Conservation (phyloP, 148 eudicot species). For the Beta vulgaris region DNA sequence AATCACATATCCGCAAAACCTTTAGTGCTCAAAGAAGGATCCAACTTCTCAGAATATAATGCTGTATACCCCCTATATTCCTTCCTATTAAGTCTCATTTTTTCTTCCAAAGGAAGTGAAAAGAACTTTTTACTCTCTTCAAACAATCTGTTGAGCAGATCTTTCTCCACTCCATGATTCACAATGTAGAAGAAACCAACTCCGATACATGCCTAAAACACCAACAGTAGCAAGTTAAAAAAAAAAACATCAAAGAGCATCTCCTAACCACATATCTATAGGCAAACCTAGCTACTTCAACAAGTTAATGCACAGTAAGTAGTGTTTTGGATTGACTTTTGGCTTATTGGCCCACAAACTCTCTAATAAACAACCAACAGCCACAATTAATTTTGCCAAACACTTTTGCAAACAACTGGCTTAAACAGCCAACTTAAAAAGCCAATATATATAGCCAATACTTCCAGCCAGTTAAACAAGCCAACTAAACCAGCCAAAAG, state of each 20-base stretch:
- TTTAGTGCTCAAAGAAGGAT: conserved; percentile 37
- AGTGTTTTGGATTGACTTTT: no score
- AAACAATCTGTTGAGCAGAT: conserved; percentile 39
- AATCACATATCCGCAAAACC: conserved; percentile 35
- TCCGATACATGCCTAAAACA: conserved; percentile 64
- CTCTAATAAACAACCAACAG: no score
- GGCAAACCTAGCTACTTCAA: no score
- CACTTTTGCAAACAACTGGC: no score
- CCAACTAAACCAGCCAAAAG: no score
- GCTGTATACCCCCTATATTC: conserved; percentile 62
- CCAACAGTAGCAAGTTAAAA: neutral
- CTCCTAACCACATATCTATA: no score
- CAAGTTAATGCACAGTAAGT: no score
- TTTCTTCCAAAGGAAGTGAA: conserved; percentile 60
- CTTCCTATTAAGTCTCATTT: conserved; percentile 53
- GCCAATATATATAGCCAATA: no score
- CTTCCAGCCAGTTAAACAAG: no score
- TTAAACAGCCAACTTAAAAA: no score
- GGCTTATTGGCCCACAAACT: no score
- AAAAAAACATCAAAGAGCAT: neutral
- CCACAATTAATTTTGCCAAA: no score
- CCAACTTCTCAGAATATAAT: conserved; percentile 64
- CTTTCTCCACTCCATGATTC: conserved; percentile 75
- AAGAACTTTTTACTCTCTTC: conserved; percentile 64
- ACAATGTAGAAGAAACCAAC: conserved; percentile 81